Evolutionary conservation across 768 basidiomycete species (phyloP), one percentile per base, ranked within the genome.

Genomic region (Tephrocybe sp.): DNA sequence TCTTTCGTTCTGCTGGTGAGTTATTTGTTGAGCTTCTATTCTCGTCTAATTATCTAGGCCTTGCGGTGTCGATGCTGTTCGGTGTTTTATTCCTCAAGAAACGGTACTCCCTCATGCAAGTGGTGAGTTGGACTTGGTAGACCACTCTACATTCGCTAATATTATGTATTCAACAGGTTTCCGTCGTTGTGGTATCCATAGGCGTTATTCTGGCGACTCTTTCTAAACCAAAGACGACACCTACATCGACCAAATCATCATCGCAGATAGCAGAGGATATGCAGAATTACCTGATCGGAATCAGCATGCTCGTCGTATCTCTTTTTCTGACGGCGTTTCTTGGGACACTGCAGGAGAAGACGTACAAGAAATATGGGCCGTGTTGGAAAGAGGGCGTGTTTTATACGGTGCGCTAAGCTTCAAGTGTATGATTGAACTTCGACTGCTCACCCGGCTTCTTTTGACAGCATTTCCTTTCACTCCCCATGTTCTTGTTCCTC

Each of bases 331-430:
- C 84, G 0, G 87, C 83, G 0, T 64, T 81, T 5, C 74, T 89
- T 35, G 92, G 92, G 1, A 61, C 87, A 21, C 69, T 89, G 30
- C 90, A 92, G 73, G 89, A 92, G 62, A 72, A 72, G 46, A 91
- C 89, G 7, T 94, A 88, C 63, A 73, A 66, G 46, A 74, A 67
- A 36, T 89, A 89, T 56, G 90, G 90, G 0, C 84, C 85, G 0
- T 82, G 77, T 55, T 94, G 92, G 92, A 81, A 78, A 58, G 92
- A 92, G 65, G 85, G 84, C 3, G 75, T 92, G 2, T 92, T 94
- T 61, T 94, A 92, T 64, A 88, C 85, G 26, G 90, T 92, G 61
- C 39, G 77, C 53, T 36, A 49, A 26, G 26, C 21, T 41, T 24
- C 21, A 22, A 15, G 22, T 27, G 2, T 11, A 27, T 43, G 5